A percentile compares a stretch with the other conserved stretches of the same genome.
Evolutionary conservation across 2,329 filamentous ascomycete species (phyloP).

Genomic region (Capronia epimyces): DNA sequence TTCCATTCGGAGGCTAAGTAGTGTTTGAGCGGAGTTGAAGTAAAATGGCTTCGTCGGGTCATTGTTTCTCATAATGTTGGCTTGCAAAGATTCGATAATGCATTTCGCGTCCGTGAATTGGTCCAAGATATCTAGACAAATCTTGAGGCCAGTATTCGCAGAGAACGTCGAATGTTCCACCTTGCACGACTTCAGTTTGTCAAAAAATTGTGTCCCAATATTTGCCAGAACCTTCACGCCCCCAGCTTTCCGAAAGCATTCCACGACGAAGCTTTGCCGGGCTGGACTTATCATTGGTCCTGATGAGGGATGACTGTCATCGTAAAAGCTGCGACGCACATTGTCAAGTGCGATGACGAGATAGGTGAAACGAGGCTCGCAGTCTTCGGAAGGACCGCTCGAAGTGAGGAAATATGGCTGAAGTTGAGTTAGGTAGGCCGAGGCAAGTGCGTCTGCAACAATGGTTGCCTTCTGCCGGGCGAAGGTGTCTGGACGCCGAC

Average conservation of each 20-base stretch:
- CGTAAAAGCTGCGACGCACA: conserved; percentile 47
- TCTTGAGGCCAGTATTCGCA: conserved; percentile 63
- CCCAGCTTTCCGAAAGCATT: conserved; percentile 76
- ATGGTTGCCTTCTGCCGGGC: conserved; percentile 56
- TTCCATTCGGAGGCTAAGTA: conserved; percentile 77
- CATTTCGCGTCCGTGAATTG: conserved; percentile 72
- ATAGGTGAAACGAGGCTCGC: conserved; percentile 65
- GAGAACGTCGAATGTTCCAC: conserved; percentile 44
- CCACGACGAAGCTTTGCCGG: conserved; percentile 64
- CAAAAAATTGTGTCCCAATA: conserved; percentile 64
- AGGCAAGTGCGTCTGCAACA: conserved; percentile 64
- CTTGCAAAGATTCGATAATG: conserved; percentile 69
- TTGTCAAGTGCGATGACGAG: conserved; percentile 71
- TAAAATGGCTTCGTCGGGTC: conserved; percentile 55
- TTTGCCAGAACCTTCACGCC: conserved; percentile 69
- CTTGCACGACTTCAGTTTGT: conserved; percentile 49
- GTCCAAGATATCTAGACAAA: conserved; percentile 62
- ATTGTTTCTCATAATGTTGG: conserved; percentile 49
- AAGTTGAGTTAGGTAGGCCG: conserved; percentile 64
- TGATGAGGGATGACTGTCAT: conserved; percentile 19
- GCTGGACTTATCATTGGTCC: conserved; percentile 14
- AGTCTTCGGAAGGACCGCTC: conserved; percentile 42
- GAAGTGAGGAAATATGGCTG: conserved; percentile 45
- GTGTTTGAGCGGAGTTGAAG: conserved; percentile 66
- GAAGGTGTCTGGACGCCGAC: conserved; percentile 63